A percentile compares a stretch with the other conserved stretches of the same genome.
Conservation (phyloP, 306 rosid genomes). For the Malus sylvestris region DNA sequence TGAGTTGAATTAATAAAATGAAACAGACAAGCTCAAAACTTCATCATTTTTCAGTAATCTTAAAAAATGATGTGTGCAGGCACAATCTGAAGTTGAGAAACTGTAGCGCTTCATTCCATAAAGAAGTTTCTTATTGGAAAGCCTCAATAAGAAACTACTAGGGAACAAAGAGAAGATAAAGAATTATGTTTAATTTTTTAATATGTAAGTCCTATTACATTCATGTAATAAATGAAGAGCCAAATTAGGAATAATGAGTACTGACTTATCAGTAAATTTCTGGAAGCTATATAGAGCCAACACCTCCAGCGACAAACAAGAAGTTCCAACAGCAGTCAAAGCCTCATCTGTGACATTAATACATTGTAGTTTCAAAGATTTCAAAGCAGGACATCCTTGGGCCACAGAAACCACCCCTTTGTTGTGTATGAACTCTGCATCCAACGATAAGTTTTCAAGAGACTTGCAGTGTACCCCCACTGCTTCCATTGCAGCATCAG, state of each 20-base stretch:
- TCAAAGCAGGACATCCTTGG: conserved; percentile 63
- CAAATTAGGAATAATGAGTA: neutral
- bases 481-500: conserved; percentile 71
- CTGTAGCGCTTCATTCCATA: neutral
- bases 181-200: too few relatives aligned
- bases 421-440: conserved; percentile 76
- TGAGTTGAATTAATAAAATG: neutral
- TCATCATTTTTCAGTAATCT: neutral
- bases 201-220: neutral
- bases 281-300: conserved; percentile 82
- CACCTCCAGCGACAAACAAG: conserved; percentile 55
- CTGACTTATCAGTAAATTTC: conserved; percentile 80
- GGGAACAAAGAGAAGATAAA: neutral
- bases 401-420: conserved; percentile 80
- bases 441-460: conserved; percentile 68
- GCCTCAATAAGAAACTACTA: neutral
- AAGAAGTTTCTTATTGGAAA: neutral
- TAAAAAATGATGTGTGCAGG: neutral
- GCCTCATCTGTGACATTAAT: conserved; percentile 82
- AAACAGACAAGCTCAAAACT: neutral
- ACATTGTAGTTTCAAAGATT: conserved; percentile 79
- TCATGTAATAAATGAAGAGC: neutral
- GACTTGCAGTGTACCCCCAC: conserved; percentile 63
- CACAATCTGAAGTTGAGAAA: neutral
- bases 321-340: conserved; percentile 66